A percentile compares a stretch with the other conserved stretches of the same genome.
These are phyloP conservation scores for Neonectria magnoliae DNA, from an alignment of 2,329 filamentous ascomycete genomes.

Conservation along the genomic window DNA sequence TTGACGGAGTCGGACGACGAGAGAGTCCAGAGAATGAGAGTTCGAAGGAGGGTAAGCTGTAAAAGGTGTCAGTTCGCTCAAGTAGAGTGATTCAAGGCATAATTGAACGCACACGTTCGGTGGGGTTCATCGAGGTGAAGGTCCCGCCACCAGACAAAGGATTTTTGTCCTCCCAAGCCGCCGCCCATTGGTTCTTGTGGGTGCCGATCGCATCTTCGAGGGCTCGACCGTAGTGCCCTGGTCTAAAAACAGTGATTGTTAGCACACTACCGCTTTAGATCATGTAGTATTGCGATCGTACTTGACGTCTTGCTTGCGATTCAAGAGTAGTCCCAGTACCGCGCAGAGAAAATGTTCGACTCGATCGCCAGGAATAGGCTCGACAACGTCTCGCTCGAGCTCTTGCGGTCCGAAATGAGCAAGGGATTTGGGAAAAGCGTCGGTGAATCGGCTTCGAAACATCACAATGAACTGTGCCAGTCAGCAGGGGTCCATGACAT, in stretches of 20 bases:
- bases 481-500: slow-evolving; percentile 48
- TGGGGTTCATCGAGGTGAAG: slow-evolving; percentile 84
- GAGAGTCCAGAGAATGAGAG: slow-evolving; percentile 87
- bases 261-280: slow-evolving; percentile 17
- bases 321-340: slow-evolving; percentile 85
- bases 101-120: slow-evolving; percentile 74
- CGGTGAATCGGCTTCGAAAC: slow-evolving; percentile 93
- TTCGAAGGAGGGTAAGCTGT: slow-evolving; percentile 84
- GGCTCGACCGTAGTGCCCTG: slow-evolving; percentile 91
- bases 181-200: slow-evolving; percentile 89
- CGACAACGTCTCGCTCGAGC: slow-evolving; percentile 85
- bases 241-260: slow-evolving; percentile 61
- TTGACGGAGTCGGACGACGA: slow-evolving; percentile 87
- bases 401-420: slow-evolving; percentile 95
- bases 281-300: slow-evolving; percentile 59
- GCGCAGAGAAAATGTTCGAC: slow-evolving; percentile 91
- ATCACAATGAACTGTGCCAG: slow-evolving; percentile 89
- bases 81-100: not conserved
- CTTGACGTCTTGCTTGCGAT: slow-evolving; percentile 99
- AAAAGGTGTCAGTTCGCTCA: slow-evolving; percentile 22
- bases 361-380: slow-evolving; percentile 81
- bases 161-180: slow-evolving; percentile 82
- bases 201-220: slow-evolving; percentile 91
- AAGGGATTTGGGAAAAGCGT: slow-evolving; percentile 87
- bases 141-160: slow-evolving; percentile 82